These are phyloP conservation scores for Pseudomicrostroma phylloplanum DNA, from an alignment of 1,284 basidiomycete genomes.

Conservation along the genomic window DNA sequence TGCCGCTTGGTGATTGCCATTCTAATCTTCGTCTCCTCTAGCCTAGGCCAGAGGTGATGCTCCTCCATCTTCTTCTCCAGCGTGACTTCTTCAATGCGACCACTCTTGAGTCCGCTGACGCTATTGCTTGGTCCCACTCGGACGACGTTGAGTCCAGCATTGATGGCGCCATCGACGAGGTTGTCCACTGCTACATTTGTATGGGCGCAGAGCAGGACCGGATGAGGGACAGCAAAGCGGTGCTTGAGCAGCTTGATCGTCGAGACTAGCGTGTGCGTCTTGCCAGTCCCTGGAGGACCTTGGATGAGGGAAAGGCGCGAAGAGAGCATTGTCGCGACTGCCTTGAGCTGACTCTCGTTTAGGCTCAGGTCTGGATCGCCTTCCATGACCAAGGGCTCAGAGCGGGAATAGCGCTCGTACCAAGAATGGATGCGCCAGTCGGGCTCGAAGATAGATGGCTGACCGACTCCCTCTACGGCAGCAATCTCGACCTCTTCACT, in stretches of 20 bases:
- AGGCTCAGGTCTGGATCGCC: conserved; percentile 72
- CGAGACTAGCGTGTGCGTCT: conserved; percentile 85
- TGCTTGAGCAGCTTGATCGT: conserved; percentile 75
- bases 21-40: conserved; percentile 52
- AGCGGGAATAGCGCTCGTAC: conserved; percentile 52
- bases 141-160: conserved; percentile 64
- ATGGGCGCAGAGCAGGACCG: conserved; percentile 80
- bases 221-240: conserved; percentile 75
- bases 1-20: neutral
- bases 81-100: conserved; percentile 59
- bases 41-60: conserved; percentile 59
- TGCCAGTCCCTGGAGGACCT: conserved; percentile 94
- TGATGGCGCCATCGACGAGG: conserved; percentile 64
- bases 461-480: neutral
- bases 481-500: neutral
- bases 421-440: conserved; percentile 48
- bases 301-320: conserved; percentile 74
- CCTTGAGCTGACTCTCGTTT: conserved; percentile 72
- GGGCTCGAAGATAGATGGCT: conserved; percentile 60
- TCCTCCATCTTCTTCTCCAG: conserved; percentile 63
- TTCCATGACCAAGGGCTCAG: conserved; percentile 62
- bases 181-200: conserved; percentile 95
- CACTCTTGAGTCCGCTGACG: neutral
- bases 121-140: conserved; percentile 52
- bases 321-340: conserved; percentile 78